Base-by-base conservation (phyloP, 2,329 filamentous ascomycete species). In the Cytospora paraplurivora region DNA sequence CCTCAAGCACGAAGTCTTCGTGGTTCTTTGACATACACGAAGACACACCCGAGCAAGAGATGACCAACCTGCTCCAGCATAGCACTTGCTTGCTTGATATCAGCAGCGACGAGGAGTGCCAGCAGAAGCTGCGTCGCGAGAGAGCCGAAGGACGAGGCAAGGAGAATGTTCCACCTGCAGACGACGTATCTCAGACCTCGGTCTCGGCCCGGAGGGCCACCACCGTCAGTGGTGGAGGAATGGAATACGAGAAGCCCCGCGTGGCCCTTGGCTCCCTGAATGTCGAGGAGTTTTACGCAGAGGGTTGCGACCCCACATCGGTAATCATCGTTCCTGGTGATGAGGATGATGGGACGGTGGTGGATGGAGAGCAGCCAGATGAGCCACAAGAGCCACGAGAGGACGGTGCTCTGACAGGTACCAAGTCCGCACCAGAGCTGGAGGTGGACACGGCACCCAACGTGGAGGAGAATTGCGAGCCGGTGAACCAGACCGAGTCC, bases 11-110 rank as follows among this genome's bases (percentile, higher is more conserved):
- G 70, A 85, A 89, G 72, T 82, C 86, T 38, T 83, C 83, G 63
- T 97, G 93, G 93, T 90, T 90, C 79, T 98, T 99, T 73, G 90
- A 94, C 64, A 98, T 99, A 71, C 89, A 97, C 73, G 92, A 97
- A 73, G 94, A 99, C 75, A 92, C 91, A 0, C 86, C 90, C 8
- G 91, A 97, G 73, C 91, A 97, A 73, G 89, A 96, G 73, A 91
- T 95, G 76, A 92, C 93, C 70, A 97, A 96, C 71, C 80, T 97
- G 47, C 91, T 98, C 78, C 91, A 97, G 76, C 94, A 97, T 79
- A 90, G 89, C 62, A 94, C 94, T 8, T 89, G 89, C 67, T 88
- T 89, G 0, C 84, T 98, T 4, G 94, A 98, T 73, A 92, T 98
- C 71, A 92, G 88, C 69, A 93, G 92, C 27, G 93, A 97, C 70